A percentile compares a stretch with the other conserved stretches of the same genome.
These are phyloP conservation scores for Capronia epimyces DNA, from an alignment of 2,329 filamentous ascomycete genomes.

Conservation along the genomic window DNA sequence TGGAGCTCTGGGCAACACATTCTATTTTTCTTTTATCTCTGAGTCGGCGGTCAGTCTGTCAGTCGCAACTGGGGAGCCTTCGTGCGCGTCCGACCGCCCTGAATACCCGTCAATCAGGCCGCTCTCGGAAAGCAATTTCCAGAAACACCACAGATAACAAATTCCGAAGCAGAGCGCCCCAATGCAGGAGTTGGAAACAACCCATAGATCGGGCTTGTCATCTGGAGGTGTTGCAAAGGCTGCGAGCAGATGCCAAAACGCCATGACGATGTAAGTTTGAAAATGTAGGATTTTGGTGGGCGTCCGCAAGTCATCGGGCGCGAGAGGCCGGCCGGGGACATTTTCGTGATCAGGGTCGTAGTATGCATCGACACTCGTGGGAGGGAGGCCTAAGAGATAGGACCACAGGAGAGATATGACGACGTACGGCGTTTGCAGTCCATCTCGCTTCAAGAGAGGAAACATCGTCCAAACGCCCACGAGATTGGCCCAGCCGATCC, in stretches of 20 bases:
- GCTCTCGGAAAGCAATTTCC: constrained; percentile 47
- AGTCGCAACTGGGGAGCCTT: neutral
- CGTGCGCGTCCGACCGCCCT: constrained; percentile 4
- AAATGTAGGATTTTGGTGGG: constrained; percentile 64
- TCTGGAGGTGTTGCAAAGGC: constrained; percentile 61
- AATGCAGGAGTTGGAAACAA: constrained; percentile 81
- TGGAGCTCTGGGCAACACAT: neutral
- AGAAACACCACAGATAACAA: constrained; percentile 88
- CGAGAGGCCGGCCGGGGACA: constrained; percentile 22
- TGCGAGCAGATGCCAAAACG: constrained; percentile 74
- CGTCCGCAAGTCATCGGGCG: constrained; percentile 24
- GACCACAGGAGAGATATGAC: constrained; percentile 84
- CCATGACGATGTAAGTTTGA: constrained; percentile 70
- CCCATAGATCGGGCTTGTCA: constrained; percentile 87
- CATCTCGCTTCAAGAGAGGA: constrained; percentile 78
- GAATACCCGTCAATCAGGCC: constrained; percentile 26
- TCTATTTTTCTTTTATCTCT: neutral
- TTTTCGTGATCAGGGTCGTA: constrained; percentile 26
- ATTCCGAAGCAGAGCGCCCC: constrained; percentile 79
- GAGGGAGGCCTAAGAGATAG: constrained; percentile 81
- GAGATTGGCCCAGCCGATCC: constrained; percentile 94
- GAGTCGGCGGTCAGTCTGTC: neutral
- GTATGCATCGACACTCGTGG: constrained; percentile 42
- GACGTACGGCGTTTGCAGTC: constrained; percentile 75
- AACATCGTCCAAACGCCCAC: constrained; percentile 91